Conservation (phyloP, 1,284 basidiomycete genomes). For the Ceratorhiza oryzae-sativae region DNA sequence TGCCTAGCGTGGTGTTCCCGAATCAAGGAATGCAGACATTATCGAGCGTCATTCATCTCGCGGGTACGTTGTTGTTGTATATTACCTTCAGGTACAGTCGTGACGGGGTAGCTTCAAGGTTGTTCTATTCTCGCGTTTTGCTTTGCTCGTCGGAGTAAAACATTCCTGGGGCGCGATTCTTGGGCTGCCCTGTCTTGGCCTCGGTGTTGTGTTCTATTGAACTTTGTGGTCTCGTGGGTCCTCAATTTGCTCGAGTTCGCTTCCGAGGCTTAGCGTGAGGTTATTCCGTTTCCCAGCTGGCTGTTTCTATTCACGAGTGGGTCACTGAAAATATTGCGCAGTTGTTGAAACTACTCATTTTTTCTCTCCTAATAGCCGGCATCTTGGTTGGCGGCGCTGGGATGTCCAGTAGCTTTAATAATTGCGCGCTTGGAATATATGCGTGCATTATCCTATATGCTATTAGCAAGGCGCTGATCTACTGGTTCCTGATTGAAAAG, state of each 20-base stretch:
- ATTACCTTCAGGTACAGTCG: too few species aligned
- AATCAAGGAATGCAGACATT: too few species aligned
- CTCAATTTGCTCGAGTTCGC: slow-evolving; percentile 9
- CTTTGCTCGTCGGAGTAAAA: slow-evolving; percentile 47
- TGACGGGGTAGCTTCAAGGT: too few species aligned
- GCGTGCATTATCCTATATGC: slow-evolving; percentile 53
- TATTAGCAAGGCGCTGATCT: slow-evolving; percentile 50
- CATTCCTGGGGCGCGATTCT: slow-evolving; percentile 44
- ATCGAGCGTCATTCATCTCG: too few species aligned
- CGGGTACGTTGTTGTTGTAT: too few species aligned
- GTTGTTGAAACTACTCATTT: background rate
- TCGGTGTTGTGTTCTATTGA: slow-evolving; percentile 47
- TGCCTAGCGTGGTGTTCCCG: too few species aligned
- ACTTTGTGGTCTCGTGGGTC: slow-evolving; percentile 49
- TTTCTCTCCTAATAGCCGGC: slow-evolving; percentile 47
- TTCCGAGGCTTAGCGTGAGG: background rate
- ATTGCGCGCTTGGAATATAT: slow-evolving; percentile 52
- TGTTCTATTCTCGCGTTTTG: slow-evolving; percentile 49
- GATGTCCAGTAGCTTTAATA: slow-evolving; percentile 46
- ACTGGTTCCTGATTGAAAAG: slow-evolving; percentile 50
- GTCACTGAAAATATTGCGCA: slow-evolving; percentile 23
- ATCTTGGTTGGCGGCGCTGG: slow-evolving; percentile 53
- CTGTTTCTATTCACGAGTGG: slow-evolving; percentile 50
- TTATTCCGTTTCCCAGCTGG: slow-evolving; percentile 42
- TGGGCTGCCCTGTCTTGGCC: slow-evolving; percentile 47